Evolutionary conservation across 495 filamentous ascomycete species (phyloP).

Genomic region (Daldinia childiae): DNA sequence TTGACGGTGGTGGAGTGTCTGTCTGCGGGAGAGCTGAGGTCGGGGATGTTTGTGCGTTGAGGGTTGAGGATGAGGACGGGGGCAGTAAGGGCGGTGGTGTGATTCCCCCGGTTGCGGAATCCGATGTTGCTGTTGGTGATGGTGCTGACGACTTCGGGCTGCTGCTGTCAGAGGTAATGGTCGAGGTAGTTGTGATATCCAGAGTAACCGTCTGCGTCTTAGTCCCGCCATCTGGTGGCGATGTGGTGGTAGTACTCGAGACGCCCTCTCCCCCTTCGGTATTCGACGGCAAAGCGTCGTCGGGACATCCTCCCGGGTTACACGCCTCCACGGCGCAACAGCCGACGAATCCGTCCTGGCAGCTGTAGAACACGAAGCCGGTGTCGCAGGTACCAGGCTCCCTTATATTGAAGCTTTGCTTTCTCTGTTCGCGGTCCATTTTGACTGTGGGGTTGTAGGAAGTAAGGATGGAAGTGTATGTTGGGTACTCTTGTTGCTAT

Average conservation of each 20-base stretch:
- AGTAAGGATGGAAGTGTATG: too few species aligned
- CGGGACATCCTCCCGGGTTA: constrained; percentile 2
- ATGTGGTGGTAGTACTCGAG: not conserved
- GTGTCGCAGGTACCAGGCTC: constrained; percentile 9
- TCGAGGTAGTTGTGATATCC: too few species aligned
- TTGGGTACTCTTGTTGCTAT: too few species aligned
- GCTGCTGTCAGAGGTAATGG: too few species aligned
- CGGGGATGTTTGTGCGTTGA: too few species aligned
- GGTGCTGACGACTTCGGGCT: not conserved
- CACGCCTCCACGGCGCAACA: constrained; percentile 44
- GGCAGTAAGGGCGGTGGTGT: not conserved
- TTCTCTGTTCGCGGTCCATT: not conserved
- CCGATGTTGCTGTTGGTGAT: not conserved
- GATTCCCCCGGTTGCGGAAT: not conserved
- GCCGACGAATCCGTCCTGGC: constrained; percentile 25
- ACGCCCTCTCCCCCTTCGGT: too few species aligned
- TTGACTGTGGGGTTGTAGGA: not conserved
- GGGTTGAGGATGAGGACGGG: too few species aligned
- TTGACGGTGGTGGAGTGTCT: not conserved
- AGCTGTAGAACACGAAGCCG: constrained; percentile 30
- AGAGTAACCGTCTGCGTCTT: not conserved
- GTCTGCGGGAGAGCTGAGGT: not conserved
- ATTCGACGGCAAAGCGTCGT: not conserved
- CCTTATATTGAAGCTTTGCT: not conserved
- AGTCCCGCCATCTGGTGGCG: not conserved